Evolutionary conservation across 306 rosid species (phyloP).

Genomic region (Cajanus cajan): DNA sequence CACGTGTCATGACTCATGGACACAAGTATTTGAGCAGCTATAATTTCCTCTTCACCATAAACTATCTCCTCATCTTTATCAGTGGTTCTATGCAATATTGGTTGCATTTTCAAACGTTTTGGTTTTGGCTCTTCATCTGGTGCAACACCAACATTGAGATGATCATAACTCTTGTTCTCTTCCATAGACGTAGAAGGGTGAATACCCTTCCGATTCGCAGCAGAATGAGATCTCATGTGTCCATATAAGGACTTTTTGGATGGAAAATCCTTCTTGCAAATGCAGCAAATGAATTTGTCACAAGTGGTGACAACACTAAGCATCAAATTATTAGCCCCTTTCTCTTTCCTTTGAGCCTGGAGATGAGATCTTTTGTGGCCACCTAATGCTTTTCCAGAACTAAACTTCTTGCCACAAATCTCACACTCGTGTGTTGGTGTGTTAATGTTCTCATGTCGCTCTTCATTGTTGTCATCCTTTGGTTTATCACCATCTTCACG

Average conservation of each 20-base stretch:
- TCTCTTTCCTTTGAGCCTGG: background rate
- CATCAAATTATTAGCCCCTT: background rate
- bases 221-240: slow-evolving; percentile 32
- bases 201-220: slow-evolving; percentile 37
- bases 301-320: too few species aligned
- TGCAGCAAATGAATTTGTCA: background rate
- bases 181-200: slow-evolving; percentile 12
- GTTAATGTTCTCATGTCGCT: background rate
- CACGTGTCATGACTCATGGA: background rate
- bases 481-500: background rate
- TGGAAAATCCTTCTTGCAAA: slow-evolving; percentile 18
- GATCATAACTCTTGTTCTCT: background rate
- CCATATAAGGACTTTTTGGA: slow-evolving; percentile 6
- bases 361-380: slow-evolving; percentile 36
- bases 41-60: background rate
- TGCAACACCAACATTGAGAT: too few species aligned
- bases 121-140: background rate
- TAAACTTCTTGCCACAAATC: background rate
- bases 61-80: background rate
- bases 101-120: background rate
- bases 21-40: background rate
- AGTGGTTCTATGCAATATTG: too few species aligned
- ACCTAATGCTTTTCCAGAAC: slow-evolving; percentile 31
- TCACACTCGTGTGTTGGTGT: too few species aligned
- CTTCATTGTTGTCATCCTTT: background rate